These are phyloP conservation scores for Saccharomyces hybrid DNA, from an alignment of 1,139 yeast genomes.

Conservation along the genomic window DNA sequence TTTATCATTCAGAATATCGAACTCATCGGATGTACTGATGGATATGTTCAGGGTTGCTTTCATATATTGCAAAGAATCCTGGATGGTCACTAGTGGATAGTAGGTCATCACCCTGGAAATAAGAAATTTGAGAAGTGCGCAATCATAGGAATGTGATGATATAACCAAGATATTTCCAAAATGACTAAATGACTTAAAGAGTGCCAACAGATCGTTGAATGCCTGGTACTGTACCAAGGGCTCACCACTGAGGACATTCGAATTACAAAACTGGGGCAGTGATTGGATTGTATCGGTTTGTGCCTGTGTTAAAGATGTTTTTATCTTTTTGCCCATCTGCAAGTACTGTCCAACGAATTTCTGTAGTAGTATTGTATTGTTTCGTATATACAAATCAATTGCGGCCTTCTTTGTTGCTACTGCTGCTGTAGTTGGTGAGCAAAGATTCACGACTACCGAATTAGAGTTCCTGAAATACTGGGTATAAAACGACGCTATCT, in stretches of 20 bases:
- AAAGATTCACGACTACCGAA: constrained; percentile 24
- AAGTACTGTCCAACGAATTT: background rate
- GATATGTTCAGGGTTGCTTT: background rate
- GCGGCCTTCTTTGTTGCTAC: background rate
- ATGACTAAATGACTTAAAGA: constrained; percentile 16
- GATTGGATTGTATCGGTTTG: background rate
- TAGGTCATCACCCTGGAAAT: constrained; percentile 23
- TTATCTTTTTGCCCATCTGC: background rate
- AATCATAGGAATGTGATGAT: constrained; percentile 26
- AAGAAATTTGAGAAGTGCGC: constrained; percentile 20
- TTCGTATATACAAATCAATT: constrained; percentile 9
- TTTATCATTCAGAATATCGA: background rate
- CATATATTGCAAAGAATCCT: constrained; percentile 23
- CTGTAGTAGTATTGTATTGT: constrained; percentile 12
- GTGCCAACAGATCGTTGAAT: constrained; percentile 27
- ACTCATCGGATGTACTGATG: background rate
- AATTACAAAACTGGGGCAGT: constrained; percentile 10
- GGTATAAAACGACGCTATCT: constrained; percentile 15
- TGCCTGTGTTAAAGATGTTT: background rate
- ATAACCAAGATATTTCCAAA: constrained; percentile 23
- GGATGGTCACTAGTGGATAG: constrained; percentile 17
- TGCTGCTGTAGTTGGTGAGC: constrained; percentile 13
- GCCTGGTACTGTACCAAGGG: constrained; percentile 16
- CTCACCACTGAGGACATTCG: constrained; percentile 12
- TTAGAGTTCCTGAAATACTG: constrained; percentile 11